Conservation (phyloP, 2,329 filamentous ascomycete genomes). For the Colletotrichum phormii region DNA sequence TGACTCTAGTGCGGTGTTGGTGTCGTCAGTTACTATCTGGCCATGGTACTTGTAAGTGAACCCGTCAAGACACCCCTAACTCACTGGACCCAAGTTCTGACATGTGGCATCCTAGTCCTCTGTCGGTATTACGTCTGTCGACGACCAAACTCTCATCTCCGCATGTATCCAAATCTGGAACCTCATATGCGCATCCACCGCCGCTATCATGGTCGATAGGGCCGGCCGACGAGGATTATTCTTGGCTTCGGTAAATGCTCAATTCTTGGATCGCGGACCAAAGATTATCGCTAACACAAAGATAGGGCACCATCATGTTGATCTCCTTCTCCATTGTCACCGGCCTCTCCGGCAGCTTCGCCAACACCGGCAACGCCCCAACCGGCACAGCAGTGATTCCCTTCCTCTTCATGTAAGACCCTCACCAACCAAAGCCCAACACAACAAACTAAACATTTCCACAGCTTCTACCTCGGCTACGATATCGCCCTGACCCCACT, state of each 20-base stretch:
- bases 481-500: conserved; percentile 51
- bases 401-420: conserved; percentile 48
- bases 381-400: conserved; percentile 46
- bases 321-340: conserved; percentile 26
- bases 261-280: no score
- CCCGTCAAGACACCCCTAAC: not conserved
- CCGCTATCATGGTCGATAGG: conserved; percentile 19
- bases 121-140: conserved; percentile 43
- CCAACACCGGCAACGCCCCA: conserved; percentile 36
- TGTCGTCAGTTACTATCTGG: conserved; percentile 61
- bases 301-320: conserved; percentile 24
- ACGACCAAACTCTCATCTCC: conserved; percentile 51
- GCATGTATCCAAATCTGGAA: conserved; percentile 32
- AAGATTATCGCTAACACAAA: not conserved
- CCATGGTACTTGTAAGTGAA: conserved; percentile 44
- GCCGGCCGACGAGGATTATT: conserved; percentile 9
- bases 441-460: not conserved
- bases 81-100: not conserved
- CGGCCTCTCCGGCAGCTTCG: conserved; percentile 33
- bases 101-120: conserved; percentile 26
- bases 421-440: not conserved
- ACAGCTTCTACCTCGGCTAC: conserved; percentile 49
- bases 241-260: not conserved
- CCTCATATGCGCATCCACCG: conserved; percentile 18
- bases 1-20: conserved; percentile 60